Evolutionary conservation across 2,329 filamentous ascomycete species (phyloP).

Genomic region (Rhynchosporium secalis): DNA sequence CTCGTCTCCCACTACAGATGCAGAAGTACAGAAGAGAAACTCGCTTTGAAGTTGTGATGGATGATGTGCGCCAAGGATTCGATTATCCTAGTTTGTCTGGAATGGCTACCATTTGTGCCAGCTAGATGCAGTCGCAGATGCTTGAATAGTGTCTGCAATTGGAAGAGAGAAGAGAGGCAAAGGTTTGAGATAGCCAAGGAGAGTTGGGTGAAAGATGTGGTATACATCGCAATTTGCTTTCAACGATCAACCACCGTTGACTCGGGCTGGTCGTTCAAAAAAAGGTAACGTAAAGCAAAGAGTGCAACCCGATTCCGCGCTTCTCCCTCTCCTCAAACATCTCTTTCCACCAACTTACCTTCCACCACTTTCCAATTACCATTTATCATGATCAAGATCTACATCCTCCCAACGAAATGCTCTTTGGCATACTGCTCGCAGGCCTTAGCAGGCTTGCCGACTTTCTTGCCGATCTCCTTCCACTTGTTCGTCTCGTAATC

Average conservation of each 20-base stretch:
- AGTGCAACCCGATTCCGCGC: neutral
- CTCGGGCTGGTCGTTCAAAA: neutral
- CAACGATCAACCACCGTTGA: neutral
- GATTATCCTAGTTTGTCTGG: neutral
- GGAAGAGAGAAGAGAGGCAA: slow-evolving; percentile 5
- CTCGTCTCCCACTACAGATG: too few species aligned
- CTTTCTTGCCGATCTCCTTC: slow-evolving; percentile 95
- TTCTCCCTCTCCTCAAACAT: too few species aligned
- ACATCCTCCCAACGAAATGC: slow-evolving; percentile 59
- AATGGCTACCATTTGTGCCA: slow-evolving; percentile 25
- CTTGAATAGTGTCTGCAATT: slow-evolving; percentile 11
- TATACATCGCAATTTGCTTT: neutral
- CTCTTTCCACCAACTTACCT: too few species aligned
- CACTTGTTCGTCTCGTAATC: slow-evolving; percentile 99
- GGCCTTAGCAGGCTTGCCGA: slow-evolving; percentile 96
- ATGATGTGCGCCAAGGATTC: neutral
- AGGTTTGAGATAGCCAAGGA: slow-evolving; percentile 2
- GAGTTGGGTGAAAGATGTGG: slow-evolving; percentile 1
- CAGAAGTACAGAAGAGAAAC: too few species aligned
- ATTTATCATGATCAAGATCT: slow-evolving; percentile 1
- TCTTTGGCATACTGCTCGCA: slow-evolving; percentile 96
- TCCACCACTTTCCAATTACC: too few species aligned
- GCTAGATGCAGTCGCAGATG: slow-evolving; percentile 25
- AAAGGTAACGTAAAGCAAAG: neutral
- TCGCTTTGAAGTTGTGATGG: too few species aligned